Conservation (phyloP, 1,139 yeast species). For the Casaregolazyma lundiana region DNA sequence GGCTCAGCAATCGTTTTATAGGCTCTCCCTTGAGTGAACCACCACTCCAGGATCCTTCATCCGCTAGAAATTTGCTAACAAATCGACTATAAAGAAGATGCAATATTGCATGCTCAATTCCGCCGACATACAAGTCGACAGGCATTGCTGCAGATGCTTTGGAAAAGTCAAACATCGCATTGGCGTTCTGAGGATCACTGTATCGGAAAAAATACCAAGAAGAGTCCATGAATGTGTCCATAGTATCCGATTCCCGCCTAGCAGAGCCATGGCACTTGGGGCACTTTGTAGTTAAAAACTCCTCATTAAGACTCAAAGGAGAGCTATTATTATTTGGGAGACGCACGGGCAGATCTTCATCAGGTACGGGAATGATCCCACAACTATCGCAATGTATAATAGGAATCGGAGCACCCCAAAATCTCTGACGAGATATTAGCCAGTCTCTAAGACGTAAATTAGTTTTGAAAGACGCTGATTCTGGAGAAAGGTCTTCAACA, state of each 20-base stretch:
- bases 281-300: slow-evolving; percentile 70
- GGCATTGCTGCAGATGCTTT: slow-evolving; percentile 63
- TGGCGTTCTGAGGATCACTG: slow-evolving; percentile 62
- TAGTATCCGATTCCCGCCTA: slow-evolving; percentile 89
- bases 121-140: slow-evolving; percentile 88
- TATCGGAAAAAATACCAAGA: slow-evolving; percentile 94
- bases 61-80: slow-evolving; percentile 67
- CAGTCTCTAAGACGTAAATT: slow-evolving; percentile 80
- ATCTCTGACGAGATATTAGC: slow-evolving; percentile 90
- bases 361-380: slow-evolving; percentile 91
- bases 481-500: slow-evolving; percentile 39
- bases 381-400: slow-evolving; percentile 79
- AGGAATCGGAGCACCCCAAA: slow-evolving; percentile 99
- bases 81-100: slow-evolving; percentile 85
- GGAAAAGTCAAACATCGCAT: slow-evolving; percentile 47
- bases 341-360: slow-evolving; percentile 71
- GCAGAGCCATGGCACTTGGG: slow-evolving; percentile 79
- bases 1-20: slow-evolving; percentile 72
- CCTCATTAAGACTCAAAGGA: slow-evolving; percentile 62
- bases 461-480: slow-evolving; percentile 45
- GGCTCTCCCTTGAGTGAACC: slow-evolving; percentile 65
- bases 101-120: slow-evolving; percentile 92
- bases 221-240: slow-evolving; percentile 98
- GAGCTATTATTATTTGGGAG: slow-evolving; percentile 68
- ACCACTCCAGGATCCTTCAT: slow-evolving; percentile 54